phyloP scores from a whole-genome alignment of 345 rosid species.

The Eucalyptus globulus region DNA sequence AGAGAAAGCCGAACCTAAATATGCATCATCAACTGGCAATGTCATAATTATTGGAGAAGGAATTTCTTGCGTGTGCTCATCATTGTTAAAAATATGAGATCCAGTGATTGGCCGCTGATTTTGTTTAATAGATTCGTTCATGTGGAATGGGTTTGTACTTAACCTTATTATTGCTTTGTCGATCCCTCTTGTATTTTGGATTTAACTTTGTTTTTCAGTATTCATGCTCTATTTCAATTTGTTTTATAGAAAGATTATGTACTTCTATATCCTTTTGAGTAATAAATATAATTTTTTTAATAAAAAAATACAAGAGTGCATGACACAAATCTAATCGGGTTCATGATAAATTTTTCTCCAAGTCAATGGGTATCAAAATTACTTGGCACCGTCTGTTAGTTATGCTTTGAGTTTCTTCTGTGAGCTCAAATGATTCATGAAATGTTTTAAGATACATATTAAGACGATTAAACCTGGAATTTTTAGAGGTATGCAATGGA shows the following conservation, averaged over 20 bases:
- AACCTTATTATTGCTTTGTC: too few relatives aligned
- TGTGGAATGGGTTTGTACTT: too few relatives aligned
- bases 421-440: neutral
- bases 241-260: too few relatives aligned
- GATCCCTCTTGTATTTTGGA: too few relatives aligned
- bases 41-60: too few relatives aligned
- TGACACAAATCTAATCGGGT: neutral
- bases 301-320: neutral
- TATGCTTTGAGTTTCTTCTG: neutral
- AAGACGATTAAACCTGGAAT: neutral
- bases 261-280: too few relatives aligned
- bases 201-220: too few relatives aligned
- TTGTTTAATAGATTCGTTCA: rapidly evolving
- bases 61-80: rapidly evolving
- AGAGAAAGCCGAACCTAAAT: too few relatives aligned
- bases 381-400: neutral
- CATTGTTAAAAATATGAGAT: too few relatives aligned
- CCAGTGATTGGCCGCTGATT: rapidly evolving
- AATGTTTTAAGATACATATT: neutral
- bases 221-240: too few relatives aligned
- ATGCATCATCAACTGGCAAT: rapidly evolving
- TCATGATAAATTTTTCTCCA: neutral
- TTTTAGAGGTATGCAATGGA: neutral
- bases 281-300: too few relatives aligned
- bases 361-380: neutral